Evolutionary conservation across 805 yeast genomes (phyloP), one percentile per base, ranked within the genome.

Genomic region (Hanseniaspora hatyaiensis): DNA sequence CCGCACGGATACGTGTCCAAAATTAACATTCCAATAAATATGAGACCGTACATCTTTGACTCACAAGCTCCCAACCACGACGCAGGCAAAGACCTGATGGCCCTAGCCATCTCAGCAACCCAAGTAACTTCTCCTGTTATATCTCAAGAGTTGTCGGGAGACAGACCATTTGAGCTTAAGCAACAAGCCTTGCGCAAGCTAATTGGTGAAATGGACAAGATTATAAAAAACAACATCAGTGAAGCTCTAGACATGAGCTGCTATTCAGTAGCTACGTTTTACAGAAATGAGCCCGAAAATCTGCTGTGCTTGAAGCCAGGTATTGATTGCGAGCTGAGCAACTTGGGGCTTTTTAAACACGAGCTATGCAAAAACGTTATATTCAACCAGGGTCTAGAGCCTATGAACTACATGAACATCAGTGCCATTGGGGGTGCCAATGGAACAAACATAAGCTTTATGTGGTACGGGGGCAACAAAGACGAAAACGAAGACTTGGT

Each of bases 371-470:
- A 38, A 8, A 31, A 46, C 33, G 43, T 38, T 6, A 26, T 37
- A 13, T 45, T 45, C 34, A 45, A 45, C 16, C 49, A 45, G 8
- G 42, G 49, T 6, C 20, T 45, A 3, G 49, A 45, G 8, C 49
- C 49, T 15, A 23, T 36, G 36, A 45, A 45, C 15, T 45, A 26
- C 29, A 45, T 45, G 49, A 45, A 45, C 28, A 33, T 45, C 6
- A 36, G 44, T 19, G 39, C 44, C 2, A 39, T 38, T 39, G 44
- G 43, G 18, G 43, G 44, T 28, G 13, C 19, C 11, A 26, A 33
- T 5, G 49, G 44, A 1, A 38, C 43, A 11, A 46, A 40, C 34
- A 38, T 39, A 18, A 41, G 9, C 18, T 48, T 48, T 15, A 45
- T 45, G 49, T 45, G 49, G 49, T 23, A 45, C 18, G 30, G 24